Conservation (phyloP, 129 eudicot species). For the Flaveria linearis region DNA sequence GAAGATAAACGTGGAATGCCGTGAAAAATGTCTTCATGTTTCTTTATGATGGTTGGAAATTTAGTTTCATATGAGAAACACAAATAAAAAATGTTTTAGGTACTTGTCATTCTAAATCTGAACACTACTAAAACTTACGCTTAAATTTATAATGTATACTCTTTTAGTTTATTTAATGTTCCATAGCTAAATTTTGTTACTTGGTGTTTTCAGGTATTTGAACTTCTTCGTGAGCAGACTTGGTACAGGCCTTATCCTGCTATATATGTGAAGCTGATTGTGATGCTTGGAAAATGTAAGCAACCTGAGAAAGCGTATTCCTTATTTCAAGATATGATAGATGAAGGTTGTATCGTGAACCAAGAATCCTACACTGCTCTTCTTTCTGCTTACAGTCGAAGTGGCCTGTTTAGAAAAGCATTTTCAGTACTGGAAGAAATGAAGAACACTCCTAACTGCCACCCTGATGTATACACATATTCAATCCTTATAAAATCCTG, state of each 20-base stretch:
- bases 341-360: conserved; percentile 77
- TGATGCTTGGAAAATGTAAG: conserved; percentile 98
- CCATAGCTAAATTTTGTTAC: not conserved
- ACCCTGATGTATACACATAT: conserved; percentile 86
- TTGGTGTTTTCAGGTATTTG: conserved; percentile 68
- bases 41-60: no score
- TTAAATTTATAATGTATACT: not conserved
- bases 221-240: conserved; percentile 87
- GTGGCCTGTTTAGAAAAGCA: conserved; percentile 72
- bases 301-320: conserved; percentile 86
- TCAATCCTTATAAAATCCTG: conserved; percentile 91
- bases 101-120: no score
- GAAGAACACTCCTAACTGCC: conserved; percentile 64
- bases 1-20: no score
- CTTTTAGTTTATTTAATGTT: not conserved
- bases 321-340: conserved; percentile 71
- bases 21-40: no score
- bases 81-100: no score
- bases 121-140: no score
- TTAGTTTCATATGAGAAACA: no score
- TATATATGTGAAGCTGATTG: conserved; percentile 82
- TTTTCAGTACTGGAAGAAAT: conserved; percentile 72
- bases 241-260: conserved; percentile 90
- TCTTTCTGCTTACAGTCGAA: conserved; percentile 87
- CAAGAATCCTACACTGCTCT: conserved; percentile 90